phyloP scores from a whole-genome alignment of 768 basidiomycete genomes.

The Neoboletus magnificus region DNA sequence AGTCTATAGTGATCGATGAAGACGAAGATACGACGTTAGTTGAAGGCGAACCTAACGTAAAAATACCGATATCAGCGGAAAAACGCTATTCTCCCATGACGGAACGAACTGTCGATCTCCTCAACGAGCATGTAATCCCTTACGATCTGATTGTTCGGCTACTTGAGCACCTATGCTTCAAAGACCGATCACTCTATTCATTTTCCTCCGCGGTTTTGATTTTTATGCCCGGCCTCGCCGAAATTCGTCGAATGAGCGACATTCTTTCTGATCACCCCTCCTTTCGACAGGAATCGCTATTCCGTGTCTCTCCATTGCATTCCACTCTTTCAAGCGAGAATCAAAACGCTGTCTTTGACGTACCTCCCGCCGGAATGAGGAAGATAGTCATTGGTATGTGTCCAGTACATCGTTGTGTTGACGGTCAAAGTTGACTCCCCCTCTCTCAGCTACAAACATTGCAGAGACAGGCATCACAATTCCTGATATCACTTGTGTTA shows the following conservation, averaged over 20 bases:
- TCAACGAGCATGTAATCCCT: conserved; percentile 86
- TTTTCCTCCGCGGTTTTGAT: conserved; percentile 83
- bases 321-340: conserved; percentile 91
- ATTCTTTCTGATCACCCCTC: conserved; percentile 67
- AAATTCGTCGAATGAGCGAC: conserved; percentile 88
- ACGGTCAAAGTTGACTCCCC: not conserved
- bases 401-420: not conserved
- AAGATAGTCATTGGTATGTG: conserved; percentile 90
- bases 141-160: conserved; percentile 86
- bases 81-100: conserved; percentile 81
- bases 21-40: conserved; percentile 58
- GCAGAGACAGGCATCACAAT: conserved; percentile 98
- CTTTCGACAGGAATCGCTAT: conserved; percentile 63
- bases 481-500: conserved; percentile 95
- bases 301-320: conserved; percentile 83
- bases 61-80: conserved; percentile 50
- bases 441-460: conserved; percentile 73
- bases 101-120: conserved; percentile 71
- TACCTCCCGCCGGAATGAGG: conserved; percentile 72
- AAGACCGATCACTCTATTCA: conserved; percentile 43
- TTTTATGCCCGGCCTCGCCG: conserved; percentile 93
- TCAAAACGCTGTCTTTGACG: conserved; percentile 87
- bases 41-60: conserved; percentile 16
- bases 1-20: conserved; percentile 57
- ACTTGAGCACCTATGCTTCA: conserved; percentile 80